Evolutionary conservation across 1,284 basidiomycete genomes (phyloP), one percentile per base, ranked within the genome.

Genomic region (Lentinula novae-zelandiae): DNA sequence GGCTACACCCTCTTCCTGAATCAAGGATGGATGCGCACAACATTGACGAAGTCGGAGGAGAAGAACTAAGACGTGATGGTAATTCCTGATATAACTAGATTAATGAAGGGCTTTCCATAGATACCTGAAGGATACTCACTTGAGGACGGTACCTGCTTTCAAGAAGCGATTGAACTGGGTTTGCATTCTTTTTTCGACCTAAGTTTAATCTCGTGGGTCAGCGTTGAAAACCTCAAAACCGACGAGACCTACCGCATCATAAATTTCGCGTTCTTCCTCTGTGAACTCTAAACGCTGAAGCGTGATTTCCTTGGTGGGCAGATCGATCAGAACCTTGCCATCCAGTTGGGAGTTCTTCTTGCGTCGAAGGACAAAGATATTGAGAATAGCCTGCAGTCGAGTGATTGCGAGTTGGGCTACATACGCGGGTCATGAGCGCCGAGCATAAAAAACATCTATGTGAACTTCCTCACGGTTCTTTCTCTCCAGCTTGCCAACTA

Each of bases 161-260:
- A 86, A 72, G 72, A 77, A 87, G 17, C 77, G 73, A 65, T 86
- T 87, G 72, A 88, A 87, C 36, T 70, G 82, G 0, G 74, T 77
- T 64, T 87, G 86, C 39, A 78, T 78, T n/a, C 71, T 71, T 6
- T 76, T 73, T 68, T 87, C 85, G 36, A 86, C 75, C 81, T 82
- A 51, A 15, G 15, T n/a, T 49, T 9, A 53, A 58, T 42, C 12
- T 62, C 17, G 62, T 48, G 54, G 61, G 50, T 56, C 20, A 40
- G 33, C n/a, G 5, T 10, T 22, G 15, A 50, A 38, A 27, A 33
- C 17, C 40, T 13, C 40, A 7, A 22, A 20, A 5, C 44, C 5
- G 40, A 40, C 42, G 27, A 40, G 36, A 34, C 69, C 59, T 62
- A 80, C 83, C 75, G 78, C 81, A 5, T 74, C 72, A 64, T 85